These are phyloP conservation scores for sweet orange (Citrus sinensis) DNA, from an alignment of 345 rosid species.

Conservation along the genomic window DVS_A1.0 CM039163.1:8484001-8484500, in stretches of 20 bases:
- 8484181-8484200: constrained; percentile 63
- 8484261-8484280: constrained; percentile 84
- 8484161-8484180: constrained; percentile 64
- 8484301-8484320: constrained; percentile 94
- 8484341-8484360: constrained; percentile 49
- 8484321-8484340: constrained; percentile 82
- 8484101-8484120: constrained; percentile 89
- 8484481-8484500: neutral
- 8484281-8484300: constrained; percentile 80
- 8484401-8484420: neutral
- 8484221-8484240: constrained; percentile 70
- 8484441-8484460: neutral
- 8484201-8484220: constrained; percentile 52
- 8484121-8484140: constrained; percentile 97
- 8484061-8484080: constrained; percentile 33
- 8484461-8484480: neutral
- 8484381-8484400: neutral
- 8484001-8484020: neutral
- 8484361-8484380: neutral
- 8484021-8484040: constrained; percentile 25
- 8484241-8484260: constrained; percentile 98
- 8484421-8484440: neutral
- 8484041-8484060: constrained; percentile 29
- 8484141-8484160: constrained; percentile 91
- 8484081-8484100: constrained; percentile 75